Percentiles rank a stretch among this genome's conserved stretches.
phyloP scores from a whole-genome alignment of 306 rosid species.

The Cucurbita argyrosperma region DNA sequence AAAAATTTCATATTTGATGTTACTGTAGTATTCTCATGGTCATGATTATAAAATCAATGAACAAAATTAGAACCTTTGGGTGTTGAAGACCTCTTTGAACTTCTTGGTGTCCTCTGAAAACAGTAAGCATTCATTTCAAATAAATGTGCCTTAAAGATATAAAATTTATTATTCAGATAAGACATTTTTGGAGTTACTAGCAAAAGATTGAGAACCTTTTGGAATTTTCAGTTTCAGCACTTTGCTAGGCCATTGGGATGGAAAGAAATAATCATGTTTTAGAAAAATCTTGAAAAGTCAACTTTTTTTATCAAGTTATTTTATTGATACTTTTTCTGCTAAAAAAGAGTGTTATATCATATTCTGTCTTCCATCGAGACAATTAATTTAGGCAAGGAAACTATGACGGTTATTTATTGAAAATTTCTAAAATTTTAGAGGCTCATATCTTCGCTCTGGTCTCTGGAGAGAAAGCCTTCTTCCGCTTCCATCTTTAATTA shows the following conservation, averaged over 20 bases:
- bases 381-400: not conserved
- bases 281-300: not conserved
- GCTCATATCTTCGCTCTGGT: not conserved
- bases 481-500: not conserved
- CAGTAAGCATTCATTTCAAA: not conserved
- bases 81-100: constrained; percentile 29
- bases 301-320: not conserved
- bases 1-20: constrained; percentile 1
- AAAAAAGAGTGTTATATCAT: not conserved
- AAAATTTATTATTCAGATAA: not conserved
- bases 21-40: constrained; percentile 9
- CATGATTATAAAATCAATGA: constrained; percentile 4
- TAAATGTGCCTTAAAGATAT: not conserved
- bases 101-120: constrained; percentile 50
- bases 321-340: not conserved
- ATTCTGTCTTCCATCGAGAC: not conserved
- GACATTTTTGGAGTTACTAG: not conserved
- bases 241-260: not conserved
- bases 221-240: not conserved
- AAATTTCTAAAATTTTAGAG: not conserved
- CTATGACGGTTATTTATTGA: not conserved
- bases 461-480: not conserved
- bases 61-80: constrained; percentile 39
- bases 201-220: too few relatives aligned
- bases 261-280: not conserved